Evolutionary conservation across 129 eudicot genomes (phyloP).

Genomic region (Helianthus annuus): HanXRQr2.0-SUNRISE NC_035434.2:165882745-165883244

Average conservation of each 20-base stretch:
- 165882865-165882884: too few species aligned
- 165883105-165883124: conserved; percentile 56
- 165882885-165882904: too few species aligned
- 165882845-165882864: too few species aligned
- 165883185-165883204: conserved; percentile 60
- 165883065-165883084: conserved; percentile 56
- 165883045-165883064: conserved; percentile 81
- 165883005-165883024: too few species aligned
- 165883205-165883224: conserved; percentile 62
- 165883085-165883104: conserved; percentile 64
- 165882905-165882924: too few species aligned
- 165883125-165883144: neutral
- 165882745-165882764: conserved; percentile 79
- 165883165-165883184: conserved; percentile 43
- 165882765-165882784: conserved; percentile 73
- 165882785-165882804: neutral
- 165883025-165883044: conserved; percentile 48
- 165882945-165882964: too few species aligned
- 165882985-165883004: too few species aligned
- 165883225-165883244: conserved; percentile 69
- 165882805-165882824: conserved; percentile 7
- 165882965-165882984: too few species aligned
- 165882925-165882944: too few species aligned
- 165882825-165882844: neutral
- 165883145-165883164: neutral